Evolutionary conservation across 164 flowering plant genomes (phyloP).

Genomic region (Nymphaea thermarum): DNA sequence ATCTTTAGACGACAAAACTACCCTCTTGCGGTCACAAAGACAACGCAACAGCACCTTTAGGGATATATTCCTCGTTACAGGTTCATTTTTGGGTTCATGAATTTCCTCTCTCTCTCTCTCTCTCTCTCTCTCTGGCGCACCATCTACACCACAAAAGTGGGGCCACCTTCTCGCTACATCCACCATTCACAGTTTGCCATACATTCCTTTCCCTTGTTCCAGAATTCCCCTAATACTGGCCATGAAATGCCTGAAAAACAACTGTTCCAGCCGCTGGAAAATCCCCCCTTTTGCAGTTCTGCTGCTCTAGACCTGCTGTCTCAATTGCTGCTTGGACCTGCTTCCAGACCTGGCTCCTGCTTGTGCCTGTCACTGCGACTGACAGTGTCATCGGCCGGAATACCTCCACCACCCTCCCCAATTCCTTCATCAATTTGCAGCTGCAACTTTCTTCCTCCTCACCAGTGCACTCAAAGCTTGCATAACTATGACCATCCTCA

Average conservation of each 20-base stretch:
- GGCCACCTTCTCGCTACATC: background rate
- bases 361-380: conserved; percentile 29
- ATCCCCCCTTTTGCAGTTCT: conserved; percentile 42
- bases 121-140: background rate
- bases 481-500: conserved; percentile 91
- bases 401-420: conserved; percentile 51
- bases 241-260: conserved; percentile 54
- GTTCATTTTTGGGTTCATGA: background rate
- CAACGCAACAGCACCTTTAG: background rate
- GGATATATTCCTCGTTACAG: background rate
- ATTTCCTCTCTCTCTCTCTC: background rate
- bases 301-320: conserved; percentile 44
- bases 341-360: conserved; percentile 9
- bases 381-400: conserved; percentile 73
- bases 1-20: background rate
- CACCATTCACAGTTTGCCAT: background rate
- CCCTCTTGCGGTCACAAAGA: background rate
- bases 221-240: background rate
- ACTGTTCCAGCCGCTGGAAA: conserved; percentile 61
- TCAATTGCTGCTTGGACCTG: conserved; percentile 32
- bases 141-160: background rate
- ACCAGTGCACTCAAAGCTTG: conserved; percentile 78
- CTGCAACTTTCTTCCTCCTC: conserved; percentile 17
- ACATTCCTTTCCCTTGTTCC: background rate
- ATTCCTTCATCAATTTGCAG: conserved; percentile 24